These are phyloP conservation scores for Collybiopsis luxurians DNA, from an alignment of 768 basidiomycete species.

Conservation along the genomic window DNA sequence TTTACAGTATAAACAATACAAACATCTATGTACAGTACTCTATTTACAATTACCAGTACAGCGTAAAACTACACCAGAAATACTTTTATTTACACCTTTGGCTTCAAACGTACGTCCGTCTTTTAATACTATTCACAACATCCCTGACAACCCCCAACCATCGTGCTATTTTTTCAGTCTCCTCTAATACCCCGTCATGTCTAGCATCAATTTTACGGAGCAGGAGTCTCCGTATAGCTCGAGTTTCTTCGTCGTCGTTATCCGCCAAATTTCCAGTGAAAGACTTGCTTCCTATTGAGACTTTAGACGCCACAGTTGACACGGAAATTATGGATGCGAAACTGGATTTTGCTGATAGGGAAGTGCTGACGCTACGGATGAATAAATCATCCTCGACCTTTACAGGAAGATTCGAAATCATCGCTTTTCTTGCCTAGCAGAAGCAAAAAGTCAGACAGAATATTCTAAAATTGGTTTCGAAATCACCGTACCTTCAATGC, in stretches of 20 bases:
- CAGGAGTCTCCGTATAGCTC: constrained; percentile 59
- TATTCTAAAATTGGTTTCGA: neutral
- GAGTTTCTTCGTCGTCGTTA: constrained; percentile 62
- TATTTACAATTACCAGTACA: neutral
- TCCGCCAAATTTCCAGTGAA: constrained; percentile 48
- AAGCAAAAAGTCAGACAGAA: constrained; percentile 5
- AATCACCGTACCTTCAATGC: constrained; percentile 48
- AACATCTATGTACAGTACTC: constrained; percentile 1
- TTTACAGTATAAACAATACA: constrained; percentile 2
- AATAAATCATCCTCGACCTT: constrained; percentile 19
- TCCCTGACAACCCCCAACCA: constrained; percentile 70
- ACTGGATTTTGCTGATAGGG: constrained; percentile 38
- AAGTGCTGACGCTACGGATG: constrained; percentile 12
- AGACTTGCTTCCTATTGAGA: constrained; percentile 38
- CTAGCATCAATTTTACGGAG: constrained; percentile 63
- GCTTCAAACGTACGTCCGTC: constrained; percentile 34
- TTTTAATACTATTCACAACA: constrained; percentile 55
- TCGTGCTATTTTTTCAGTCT: constrained; percentile 54
- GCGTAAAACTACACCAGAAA: neutral
- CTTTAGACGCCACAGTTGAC: constrained; percentile 38
- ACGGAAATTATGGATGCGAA: constrained; percentile 40
- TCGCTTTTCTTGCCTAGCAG: constrained; percentile 44
- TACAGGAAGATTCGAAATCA: constrained; percentile 42
- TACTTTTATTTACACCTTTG: neutral
- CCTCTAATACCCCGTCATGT: constrained; percentile 54